These are phyloP conservation scores for Tolypocladium ophioglossoides DNA, from an alignment of 2,329 filamentous ascomycete species.

Conservation along the genomic window DNA sequence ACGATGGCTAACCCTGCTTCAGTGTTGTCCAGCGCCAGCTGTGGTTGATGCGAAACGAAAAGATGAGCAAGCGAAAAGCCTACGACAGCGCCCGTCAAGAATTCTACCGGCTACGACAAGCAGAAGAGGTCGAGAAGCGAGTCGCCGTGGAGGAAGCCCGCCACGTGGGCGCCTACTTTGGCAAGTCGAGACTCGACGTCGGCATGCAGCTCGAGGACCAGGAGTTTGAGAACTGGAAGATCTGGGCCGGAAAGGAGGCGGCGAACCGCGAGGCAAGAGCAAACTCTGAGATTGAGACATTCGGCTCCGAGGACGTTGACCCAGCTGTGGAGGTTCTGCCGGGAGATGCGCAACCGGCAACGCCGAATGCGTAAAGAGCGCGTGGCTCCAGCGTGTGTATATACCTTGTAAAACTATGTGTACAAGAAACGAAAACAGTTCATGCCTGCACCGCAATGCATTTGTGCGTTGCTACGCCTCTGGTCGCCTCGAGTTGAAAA, in stretches of 20 bases:
- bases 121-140: conserved; percentile 71
- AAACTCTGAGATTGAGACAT: conserved; percentile 31
- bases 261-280: conserved; percentile 27
- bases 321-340: conserved; percentile 14
- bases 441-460: background rate
- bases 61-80: conserved; percentile 53
- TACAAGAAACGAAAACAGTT: conserved; percentile 5
- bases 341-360: conserved; percentile 4
- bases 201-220: conserved; percentile 74
- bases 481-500: conserved; percentile 25
- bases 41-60: conserved; percentile 63
- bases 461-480: conserved; percentile 1
- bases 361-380: background rate
- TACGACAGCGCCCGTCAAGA: conserved; percentile 85
- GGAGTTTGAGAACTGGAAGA: conserved; percentile 75
- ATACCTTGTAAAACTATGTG: conserved; percentile 11
- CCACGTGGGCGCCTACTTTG: conserved; percentile 81
- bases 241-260: conserved; percentile 53
- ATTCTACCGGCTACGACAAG: conserved; percentile 77
- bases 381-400: conserved; percentile 2
- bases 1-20: conserved; percentile 10
- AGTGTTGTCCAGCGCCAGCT: conserved; percentile 90
- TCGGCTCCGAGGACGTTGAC: conserved; percentile 22
- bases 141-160: conserved; percentile 82
- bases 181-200: conserved; percentile 62